A percentile compares a stretch with the other conserved stretches of the same genome.
These are phyloP conservation scores for Ilex asprella DNA, from an alignment of 257 asterid species.

Conservation along the genomic window DNA sequence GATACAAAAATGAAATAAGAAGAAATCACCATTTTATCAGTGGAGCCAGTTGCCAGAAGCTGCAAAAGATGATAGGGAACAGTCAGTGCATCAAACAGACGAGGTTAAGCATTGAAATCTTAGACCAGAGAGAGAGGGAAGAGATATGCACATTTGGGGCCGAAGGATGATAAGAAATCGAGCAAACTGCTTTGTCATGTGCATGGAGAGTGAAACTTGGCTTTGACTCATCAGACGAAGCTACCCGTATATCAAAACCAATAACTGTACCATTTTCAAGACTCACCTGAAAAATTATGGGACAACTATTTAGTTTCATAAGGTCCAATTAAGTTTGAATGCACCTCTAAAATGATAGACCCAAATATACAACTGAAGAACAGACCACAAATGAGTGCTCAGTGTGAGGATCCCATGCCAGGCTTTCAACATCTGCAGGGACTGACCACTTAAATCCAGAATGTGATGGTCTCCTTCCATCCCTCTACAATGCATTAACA, in stretches of 20 bases:
- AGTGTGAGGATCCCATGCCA: constrained; percentile 93
- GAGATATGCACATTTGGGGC: constrained; percentile 56
- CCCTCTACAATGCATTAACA: constrained; percentile 41
- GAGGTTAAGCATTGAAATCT: too few species aligned
- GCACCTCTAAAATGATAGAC: not conserved
- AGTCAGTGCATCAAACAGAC: too few species aligned
- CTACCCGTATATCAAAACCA: constrained; percentile 66
- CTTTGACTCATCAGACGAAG: constrained; percentile 38
- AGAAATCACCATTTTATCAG: constrained; percentile 67
- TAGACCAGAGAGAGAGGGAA: not conserved
- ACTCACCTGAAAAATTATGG: constrained; percentile 51
- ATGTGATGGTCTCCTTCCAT: constrained; percentile 46
- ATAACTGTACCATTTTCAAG: constrained; percentile 74
- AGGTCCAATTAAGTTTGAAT: too few species aligned
- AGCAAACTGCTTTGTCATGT: constrained; percentile 80
- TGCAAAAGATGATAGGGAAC: constrained; percentile 21
- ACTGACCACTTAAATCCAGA: constrained; percentile 63
- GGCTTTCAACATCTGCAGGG: constrained; percentile 72
- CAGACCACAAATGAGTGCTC: constrained; percentile 90
- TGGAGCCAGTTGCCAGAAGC: constrained; percentile 94
- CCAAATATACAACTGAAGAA: not conserved
- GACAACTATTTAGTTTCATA: too few species aligned
- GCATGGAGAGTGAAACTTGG: constrained; percentile 85
- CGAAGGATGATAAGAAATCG: constrained; percentile 50
- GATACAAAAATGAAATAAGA: not conserved